These are phyloP conservation scores for Neurospora cerealis DNA, from an alignment of 495 filamentous ascomycete genomes.

Conservation along the genomic window DNA sequence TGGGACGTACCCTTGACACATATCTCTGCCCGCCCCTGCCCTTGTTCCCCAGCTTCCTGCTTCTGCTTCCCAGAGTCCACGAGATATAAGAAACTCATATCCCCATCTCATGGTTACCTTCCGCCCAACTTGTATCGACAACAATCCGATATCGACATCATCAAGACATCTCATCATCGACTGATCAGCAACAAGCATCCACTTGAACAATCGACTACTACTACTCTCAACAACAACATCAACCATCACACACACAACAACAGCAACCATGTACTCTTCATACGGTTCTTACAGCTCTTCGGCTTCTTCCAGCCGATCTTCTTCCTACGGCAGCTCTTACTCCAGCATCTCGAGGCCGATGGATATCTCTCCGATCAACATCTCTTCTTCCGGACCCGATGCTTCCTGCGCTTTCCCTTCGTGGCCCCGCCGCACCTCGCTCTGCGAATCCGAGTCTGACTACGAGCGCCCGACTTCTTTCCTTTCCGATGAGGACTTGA, in stretches of 20 bases:
- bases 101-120: slow-evolving; percentile 5
- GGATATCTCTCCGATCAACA: slow-evolving; percentile 39
- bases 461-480: slow-evolving; percentile 36
- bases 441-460: slow-evolving; percentile 26
- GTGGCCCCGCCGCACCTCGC: slow-evolving; percentile 36
- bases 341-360: slow-evolving; percentile 37
- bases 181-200: neutral
- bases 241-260: neutral
- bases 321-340: slow-evolving; percentile 10
- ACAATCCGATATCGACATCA: slow-evolving; percentile 1
- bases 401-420: slow-evolving; percentile 40
- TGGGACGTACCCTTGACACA: slow-evolving; percentile 11
- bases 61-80: neutral
- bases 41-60: slow-evolving; percentile 7
- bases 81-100: slow-evolving; percentile 8
- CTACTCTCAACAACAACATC: slow-evolving; percentile 5
- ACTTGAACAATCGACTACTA: slow-evolving; percentile 5
- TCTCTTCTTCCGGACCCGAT: slow-evolving; percentile 27
- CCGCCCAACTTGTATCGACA: neutral
- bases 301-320: slow-evolving; percentile 14
- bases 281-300: slow-evolving; percentile 25
- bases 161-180: slow-evolving; percentile 3
- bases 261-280: slow-evolving; percentile 34
- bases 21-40: neutral
- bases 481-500: slow-evolving; percentile 41